These are phyloP conservation scores for Oryza rufipogon DNA, from an alignment of 176 grass and related monocot species.

Conservation along the genomic window DNA sequence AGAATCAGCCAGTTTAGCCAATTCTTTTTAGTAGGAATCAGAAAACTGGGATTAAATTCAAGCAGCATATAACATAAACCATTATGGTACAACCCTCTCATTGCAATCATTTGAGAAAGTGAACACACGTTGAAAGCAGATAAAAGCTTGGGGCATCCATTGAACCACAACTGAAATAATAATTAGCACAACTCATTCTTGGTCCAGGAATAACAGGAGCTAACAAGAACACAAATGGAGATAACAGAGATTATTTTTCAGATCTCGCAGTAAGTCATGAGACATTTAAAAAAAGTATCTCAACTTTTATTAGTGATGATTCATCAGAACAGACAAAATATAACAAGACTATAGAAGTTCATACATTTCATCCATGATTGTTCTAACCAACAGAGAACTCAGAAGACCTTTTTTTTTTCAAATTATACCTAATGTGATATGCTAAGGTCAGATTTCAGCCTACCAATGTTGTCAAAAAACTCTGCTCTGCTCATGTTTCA, in stretches of 20 bases:
- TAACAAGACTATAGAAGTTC: not conserved
- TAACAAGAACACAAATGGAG: not conserved
- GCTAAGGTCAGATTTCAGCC: slow-evolving; percentile 1
- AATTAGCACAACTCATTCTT: slow-evolving; percentile 1
- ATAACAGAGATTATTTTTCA: slow-evolving; percentile 1
- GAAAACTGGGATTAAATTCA: not conserved
- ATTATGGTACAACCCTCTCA: not conserved
- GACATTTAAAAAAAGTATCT: slow-evolving; percentile 1
- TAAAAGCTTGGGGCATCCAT: not conserved
- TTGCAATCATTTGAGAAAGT: slow-evolving; percentile 2
- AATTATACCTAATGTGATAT: not conserved
- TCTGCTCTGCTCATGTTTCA: not conserved
- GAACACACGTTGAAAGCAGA: not conserved
- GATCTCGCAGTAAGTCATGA: not conserved
- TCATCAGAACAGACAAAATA: slow-evolving; percentile 26
- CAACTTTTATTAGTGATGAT: not conserved
- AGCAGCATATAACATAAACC: not conserved
- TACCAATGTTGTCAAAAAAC: slow-evolving; percentile 15
- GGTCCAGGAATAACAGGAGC: not conserved
- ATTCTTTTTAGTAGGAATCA: not conserved
- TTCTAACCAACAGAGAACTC: slow-evolving; percentile 7
- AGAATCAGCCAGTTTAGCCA: not conserved
- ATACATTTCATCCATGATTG: not conserved
- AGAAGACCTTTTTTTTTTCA: not conserved
- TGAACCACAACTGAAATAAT: not conserved